Percentiles rank a stretch among this genome's conserved stretches.
These are phyloP conservation scores for Suillus alpinus DNA, from an alignment of 768 basidiomycete genomes.

Conservation along the genomic window DNA sequence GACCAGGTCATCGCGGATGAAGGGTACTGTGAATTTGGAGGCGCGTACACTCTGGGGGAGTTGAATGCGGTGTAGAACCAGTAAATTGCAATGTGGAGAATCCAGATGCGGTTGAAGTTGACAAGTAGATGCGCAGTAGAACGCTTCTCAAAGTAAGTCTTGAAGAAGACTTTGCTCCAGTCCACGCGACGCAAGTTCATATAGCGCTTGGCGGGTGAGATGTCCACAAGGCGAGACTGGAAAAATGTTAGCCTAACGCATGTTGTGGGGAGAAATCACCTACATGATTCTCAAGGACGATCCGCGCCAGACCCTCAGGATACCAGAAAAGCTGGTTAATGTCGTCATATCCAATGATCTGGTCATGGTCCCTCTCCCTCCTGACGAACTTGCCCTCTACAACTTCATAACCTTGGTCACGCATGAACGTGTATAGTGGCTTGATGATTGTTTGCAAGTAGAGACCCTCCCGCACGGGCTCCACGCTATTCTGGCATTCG, in stretches of 20 bases:
- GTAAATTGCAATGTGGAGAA: conserved; percentile 88
- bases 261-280: conserved; percentile 17
- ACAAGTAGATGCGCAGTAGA: conserved; percentile 90
- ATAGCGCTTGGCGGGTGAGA: conserved; percentile 89
- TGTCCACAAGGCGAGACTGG: conserved; percentile 88
- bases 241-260: conserved; percentile 1
- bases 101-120: conserved; percentile 99
- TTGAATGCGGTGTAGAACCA: conserved; percentile 99
- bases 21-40: conserved; percentile 59
- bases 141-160: conserved; percentile 97
- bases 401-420: conserved; percentile 97
- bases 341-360: conserved; percentile 99
- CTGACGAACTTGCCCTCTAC: conserved; percentile 93
- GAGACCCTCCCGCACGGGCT: conserved; percentile 91
- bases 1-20: conserved; percentile 94
- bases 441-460: conserved; percentile 91
- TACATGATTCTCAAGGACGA: conserved; percentile 85
- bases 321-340: conserved; percentile 99
- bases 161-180: conserved; percentile 96
- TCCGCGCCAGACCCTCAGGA: conserved; percentile 93
- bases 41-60: conserved; percentile 88
- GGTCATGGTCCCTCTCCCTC: conserved; percentile 90
- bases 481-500: conserved; percentile 92
- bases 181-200: conserved; percentile 89
- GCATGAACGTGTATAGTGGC: conserved; percentile 92